phyloP scores from a whole-genome alignment of 129 eudicot genomes.

The Flaveria robusta region DNA sequence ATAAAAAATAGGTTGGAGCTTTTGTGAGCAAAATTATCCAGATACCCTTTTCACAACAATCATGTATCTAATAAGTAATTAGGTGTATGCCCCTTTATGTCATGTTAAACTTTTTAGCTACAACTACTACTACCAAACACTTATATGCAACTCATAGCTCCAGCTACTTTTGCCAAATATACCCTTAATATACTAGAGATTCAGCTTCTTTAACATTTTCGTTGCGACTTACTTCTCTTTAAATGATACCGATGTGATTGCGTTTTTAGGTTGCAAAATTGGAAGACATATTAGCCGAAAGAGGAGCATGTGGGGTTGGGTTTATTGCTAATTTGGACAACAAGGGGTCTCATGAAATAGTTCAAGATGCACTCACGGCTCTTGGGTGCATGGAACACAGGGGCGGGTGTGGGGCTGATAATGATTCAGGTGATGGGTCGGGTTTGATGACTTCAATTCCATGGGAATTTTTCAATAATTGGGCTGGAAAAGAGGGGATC shows the following conservation, averaged over 20 bases:
- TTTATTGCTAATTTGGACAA: slow-evolving; percentile 95
- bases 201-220: not conserved
- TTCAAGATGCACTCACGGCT: slow-evolving; percentile 94
- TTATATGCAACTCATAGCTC: not conserved
- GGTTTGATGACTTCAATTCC: slow-evolving; percentile 97
- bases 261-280: slow-evolving; percentile 76
- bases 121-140: slow-evolving; percentile 3
- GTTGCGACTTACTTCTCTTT: not conserved
- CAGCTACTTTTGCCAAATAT: not conserved
- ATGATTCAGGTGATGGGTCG: slow-evolving; percentile 98
- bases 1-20: no score
- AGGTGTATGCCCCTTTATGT: not conserved
- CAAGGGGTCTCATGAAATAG: slow-evolving; percentile 79
- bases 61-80: not conserved
- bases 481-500: slow-evolving; percentile 88
- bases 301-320: slow-evolving; percentile 99
- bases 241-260: slow-evolving; percentile 5
- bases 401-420: slow-evolving; percentile 99
- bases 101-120: not conserved
- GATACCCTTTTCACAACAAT: not conserved
- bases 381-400: slow-evolving; percentile 99
- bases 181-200: not conserved
- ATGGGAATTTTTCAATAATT: slow-evolving; percentile 79
- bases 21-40: not conserved
- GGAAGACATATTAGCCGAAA: slow-evolving; percentile 86